Evolutionary conservation across 768 basidiomycete genomes (phyloP).

Genomic region (Tricholoma sp.): DNA sequence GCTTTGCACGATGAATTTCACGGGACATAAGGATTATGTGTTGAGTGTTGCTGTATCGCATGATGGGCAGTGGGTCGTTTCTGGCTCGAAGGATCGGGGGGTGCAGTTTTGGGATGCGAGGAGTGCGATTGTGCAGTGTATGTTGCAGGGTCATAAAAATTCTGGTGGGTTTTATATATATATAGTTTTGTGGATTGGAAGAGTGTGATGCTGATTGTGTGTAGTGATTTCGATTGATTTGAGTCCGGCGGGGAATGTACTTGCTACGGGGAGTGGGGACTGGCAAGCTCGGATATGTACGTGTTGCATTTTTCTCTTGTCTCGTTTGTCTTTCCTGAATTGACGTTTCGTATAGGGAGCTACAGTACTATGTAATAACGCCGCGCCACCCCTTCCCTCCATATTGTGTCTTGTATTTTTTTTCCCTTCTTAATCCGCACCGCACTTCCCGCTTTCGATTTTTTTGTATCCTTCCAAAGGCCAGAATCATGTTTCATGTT

Average conservation of each 20-base stretch:
- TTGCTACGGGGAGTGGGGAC: slow-evolving; percentile 53
- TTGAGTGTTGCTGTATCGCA: slow-evolving; percentile 69
- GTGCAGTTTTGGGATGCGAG: slow-evolving; percentile 92
- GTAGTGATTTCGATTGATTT: slow-evolving; percentile 48
- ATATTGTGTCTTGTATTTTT: too few species aligned
- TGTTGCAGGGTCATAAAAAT: slow-evolving; percentile 76
- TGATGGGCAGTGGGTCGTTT: slow-evolving; percentile 92
- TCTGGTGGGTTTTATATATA: slow-evolving; percentile 45
- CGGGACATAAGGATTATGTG: slow-evolving; percentile 79
- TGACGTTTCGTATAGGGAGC: too few species aligned
- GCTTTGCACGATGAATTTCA: slow-evolving; percentile 79
- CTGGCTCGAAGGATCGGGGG: slow-evolving; percentile 90
- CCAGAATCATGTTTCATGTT: too few species aligned
- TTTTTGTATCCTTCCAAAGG: too few species aligned
- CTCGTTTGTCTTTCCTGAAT: neutral
- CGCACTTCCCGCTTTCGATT: too few species aligned
- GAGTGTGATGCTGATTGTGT: neutral
- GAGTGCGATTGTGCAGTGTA: slow-evolving; percentile 75
- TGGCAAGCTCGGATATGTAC: slow-evolving; percentile 51
- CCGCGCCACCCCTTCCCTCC: too few species aligned
- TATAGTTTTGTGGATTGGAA: neutral
- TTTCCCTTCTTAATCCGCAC: too few species aligned
- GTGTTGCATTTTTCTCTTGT: slow-evolving; percentile 17
- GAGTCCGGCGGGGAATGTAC: slow-evolving; percentile 37
- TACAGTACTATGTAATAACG: too few species aligned